Base-by-base conservation (phyloP, 208 protist genomes). In the Porcisia deanei region DNA sequence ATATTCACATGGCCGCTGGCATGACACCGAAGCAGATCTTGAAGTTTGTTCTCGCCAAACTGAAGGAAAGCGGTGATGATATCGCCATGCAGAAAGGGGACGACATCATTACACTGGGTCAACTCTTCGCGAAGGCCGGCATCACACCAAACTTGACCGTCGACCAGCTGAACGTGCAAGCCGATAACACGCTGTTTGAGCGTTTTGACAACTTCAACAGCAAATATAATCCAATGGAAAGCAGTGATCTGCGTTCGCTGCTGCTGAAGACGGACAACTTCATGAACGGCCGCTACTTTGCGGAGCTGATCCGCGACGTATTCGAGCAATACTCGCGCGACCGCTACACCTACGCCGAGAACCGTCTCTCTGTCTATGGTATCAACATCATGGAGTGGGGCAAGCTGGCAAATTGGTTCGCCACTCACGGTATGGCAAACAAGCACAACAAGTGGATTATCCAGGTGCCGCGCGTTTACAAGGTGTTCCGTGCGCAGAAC, bases 151-250 rank as follows among this genome's bases (percentile, higher is more conserved):
- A 99, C 54, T 83, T 99, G 53, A 98, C 90, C 45, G 96, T 99
- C 22, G 97, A 99, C 75, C 97, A 97, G 76, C 83, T 99, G 30
- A 98, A 98, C 77, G 92, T 98, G 67, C 94, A 99, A 76, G 97
- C 97, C n/a, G 95, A 99, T 83, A 90, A 96, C 73, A 94, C 97
- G 64, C 92, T 98, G 10, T 99, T 99, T 76, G 97, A 99, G 64
- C 96, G 99, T 68, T 99, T 99, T 89, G 99, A 99, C 86, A 99
- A 98, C 80, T 99, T 99, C 88, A 99, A 99, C 85, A 93, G 98
- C 85, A 99, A 99, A 84, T 99, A 99, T 91, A 99, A 99, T 84
- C 98, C 98, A 20, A 94, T 98, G 84, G 98, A 98, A 37, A 94
- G 96, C 74, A 87, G 87, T 22, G 90, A 97, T 60, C 80, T 99